Evolutionary conservation across 2,329 filamentous ascomycete genomes (phyloP), one percentile per base, ranked within the genome.

Genomic region (Fusarium sp.): DNA sequence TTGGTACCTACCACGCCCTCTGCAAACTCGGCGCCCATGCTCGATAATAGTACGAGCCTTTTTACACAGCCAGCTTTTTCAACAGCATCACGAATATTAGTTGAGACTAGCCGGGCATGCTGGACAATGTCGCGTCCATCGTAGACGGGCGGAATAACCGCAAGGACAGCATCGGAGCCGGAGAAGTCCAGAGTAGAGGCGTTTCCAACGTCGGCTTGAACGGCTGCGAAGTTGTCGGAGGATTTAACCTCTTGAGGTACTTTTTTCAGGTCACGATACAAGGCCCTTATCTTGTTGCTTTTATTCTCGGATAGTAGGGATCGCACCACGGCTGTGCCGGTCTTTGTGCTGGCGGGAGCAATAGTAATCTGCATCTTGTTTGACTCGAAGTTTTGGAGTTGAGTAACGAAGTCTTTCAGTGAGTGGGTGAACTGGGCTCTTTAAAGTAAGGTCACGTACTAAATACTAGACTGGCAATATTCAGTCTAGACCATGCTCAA

Each of bases 281-380:
- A 25, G 5, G 63, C 74, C 9, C 46, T 67, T 26, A 77, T 52
- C 3, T 60, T 47, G 3, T 67, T 19, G 0, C 55, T 24, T 4
- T 25, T 35, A 1, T 15, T 24, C 5, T 42, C 10, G 1, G 65
- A 55, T 12, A 77, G 61, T 0, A 78, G 68, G 8, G 64, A 55
- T 6, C 69, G 68, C 41, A 77, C 70, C 11, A 69, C 56, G n/a
- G 73, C 73, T 2, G 61, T 60, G 32, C 67, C 73, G 0, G 74
- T 76, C 35, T 69, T 73, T 31, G 73, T 68, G 34, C 73, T 72
- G 1, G 75, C 76, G 0, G 76, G 74, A 12, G 69, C 66, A 48
- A 78, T 58, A n/a, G 48, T 49, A 3, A 69, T 12, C 2, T 59
- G 56, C 62, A 69, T 67, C 3, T 22, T 47, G 4, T 1, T 7